These are phyloP conservation scores for Mycena pura DNA, from an alignment of 768 basidiomycete species.

Conservation along the genomic window DNA sequence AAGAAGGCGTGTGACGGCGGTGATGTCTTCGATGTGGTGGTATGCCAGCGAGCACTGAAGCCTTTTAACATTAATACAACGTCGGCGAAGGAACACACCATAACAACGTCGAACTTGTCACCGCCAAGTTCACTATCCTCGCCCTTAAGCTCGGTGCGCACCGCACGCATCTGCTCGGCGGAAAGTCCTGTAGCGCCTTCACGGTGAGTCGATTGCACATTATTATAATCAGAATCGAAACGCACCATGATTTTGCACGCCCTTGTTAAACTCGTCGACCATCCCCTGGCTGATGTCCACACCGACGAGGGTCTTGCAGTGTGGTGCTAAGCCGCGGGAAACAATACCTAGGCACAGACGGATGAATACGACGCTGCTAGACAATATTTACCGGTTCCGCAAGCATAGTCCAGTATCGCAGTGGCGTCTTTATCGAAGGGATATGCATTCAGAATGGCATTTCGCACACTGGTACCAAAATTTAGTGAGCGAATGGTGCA, in stretches of 20 bases:
- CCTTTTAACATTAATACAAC: slow-evolving; percentile 4
- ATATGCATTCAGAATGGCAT: slow-evolving; percentile 25
- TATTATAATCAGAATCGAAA: neutral
- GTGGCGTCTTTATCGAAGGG: slow-evolving; percentile 27
- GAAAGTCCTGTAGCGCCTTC: slow-evolving; percentile 57
- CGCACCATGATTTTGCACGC: slow-evolving; percentile 59
- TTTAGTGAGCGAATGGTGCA: neutral
- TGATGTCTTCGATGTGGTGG: slow-evolving; percentile 63
- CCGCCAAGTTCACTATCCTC: slow-evolving; percentile 55
- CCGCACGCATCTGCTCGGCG: slow-evolving; percentile 68
- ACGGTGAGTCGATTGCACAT: neutral
- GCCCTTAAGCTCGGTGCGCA: slow-evolving; percentile 58
- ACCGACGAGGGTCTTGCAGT: slow-evolving; percentile 71
- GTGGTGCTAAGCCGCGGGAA: slow-evolving; percentile 63
- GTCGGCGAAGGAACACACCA: slow-evolving; percentile 52
- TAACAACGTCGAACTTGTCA: slow-evolving; percentile 69
- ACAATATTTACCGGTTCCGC: slow-evolving; percentile 24
- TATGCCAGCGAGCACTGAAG: slow-evolving; percentile 66
- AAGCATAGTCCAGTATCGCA: slow-evolving; percentile 29
- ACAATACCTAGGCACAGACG: slow-evolving; percentile 54
- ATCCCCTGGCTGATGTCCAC: slow-evolving; percentile 79
- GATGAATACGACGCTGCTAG: neutral
- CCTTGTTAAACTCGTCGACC: slow-evolving; percentile 72
- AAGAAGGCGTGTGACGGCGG: slow-evolving; percentile 54
- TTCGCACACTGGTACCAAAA: slow-evolving; percentile 21